Base-by-base conservation (phyloP, 1,284 basidiomycete genomes). In the Pterulicium gracile region DNA sequence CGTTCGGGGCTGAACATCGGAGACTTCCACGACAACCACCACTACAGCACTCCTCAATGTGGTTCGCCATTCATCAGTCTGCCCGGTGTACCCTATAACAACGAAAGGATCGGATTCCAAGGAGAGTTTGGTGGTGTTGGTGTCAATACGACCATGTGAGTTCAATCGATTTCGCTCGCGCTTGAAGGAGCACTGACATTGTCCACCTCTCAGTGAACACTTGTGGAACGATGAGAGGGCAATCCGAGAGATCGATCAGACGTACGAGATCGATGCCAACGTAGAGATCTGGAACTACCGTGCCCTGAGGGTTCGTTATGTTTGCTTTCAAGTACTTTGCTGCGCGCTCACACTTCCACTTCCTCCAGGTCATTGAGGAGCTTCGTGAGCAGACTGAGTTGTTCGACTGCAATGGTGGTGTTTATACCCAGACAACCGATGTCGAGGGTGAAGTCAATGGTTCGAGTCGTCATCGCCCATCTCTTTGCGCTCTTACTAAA, bases 341-440 rank as follows among this genome's bases (percentile, higher is more conserved):
- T 32, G 7, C 27, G 27, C 10, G 27, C 27, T 32, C 10, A n/a
- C n/a, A 7, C n/a, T 10, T 10, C 7, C 10, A 32, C n/a, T 7
- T n/a, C 7, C 7, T 10, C 7, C 27, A 32, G 27, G 27, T 32
- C n/a, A 52, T 52, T 23, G 49, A 48, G 17, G 51, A 52, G 42
- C 46, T 52, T 34, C 45, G 46, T 32, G 51, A 52, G 42, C 51
- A 52, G 44, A 52, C 49, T 5, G 46, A 47, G 22, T 40, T 52
- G 43, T 52, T 52, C 36, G 39, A 49, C 46, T 52, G 51, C 40
- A 52, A 52, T 44, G 51, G 51, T 5, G 51, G 45, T 1, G 51
- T 52, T 7, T 52, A 52, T 44, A 52, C 51, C 3, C 51, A 52
- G 35, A 52, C 51, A 5, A 52, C 51, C 18, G 51, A 52, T 35